Evolutionary conservation across 1,284 basidiomycete genomes (phyloP).

Genomic region (Ustilago hordei): DNA sequence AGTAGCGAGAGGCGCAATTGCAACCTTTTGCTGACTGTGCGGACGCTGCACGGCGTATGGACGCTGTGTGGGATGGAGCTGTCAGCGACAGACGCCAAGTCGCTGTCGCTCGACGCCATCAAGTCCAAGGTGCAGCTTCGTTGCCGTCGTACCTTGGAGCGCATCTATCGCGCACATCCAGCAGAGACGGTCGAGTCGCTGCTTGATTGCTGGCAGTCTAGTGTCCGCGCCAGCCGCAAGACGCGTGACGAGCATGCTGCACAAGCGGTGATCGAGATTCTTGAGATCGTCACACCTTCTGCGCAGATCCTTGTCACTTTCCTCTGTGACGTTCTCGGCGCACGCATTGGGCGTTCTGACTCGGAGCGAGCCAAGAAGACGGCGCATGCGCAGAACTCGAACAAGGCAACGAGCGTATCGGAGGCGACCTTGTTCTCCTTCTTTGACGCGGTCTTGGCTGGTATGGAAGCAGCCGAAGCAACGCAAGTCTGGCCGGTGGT

Average conservation of each 20-base stretch:
- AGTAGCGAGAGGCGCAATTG: constrained; percentile 11
- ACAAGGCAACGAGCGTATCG: constrained; percentile 12
- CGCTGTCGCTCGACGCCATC: constrained; percentile 46
- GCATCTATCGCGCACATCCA: constrained; percentile 83
- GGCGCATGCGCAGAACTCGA: background rate
- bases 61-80: constrained; percentile 19
- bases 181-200: constrained; percentile 84
- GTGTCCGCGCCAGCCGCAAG: constrained; percentile 15
- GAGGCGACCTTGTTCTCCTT: constrained; percentile 78
- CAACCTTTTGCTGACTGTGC: constrained; percentile 37
- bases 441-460: constrained; percentile 85
- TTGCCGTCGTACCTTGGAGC: constrained; percentile 74
- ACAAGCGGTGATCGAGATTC: constrained; percentile 77
- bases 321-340: constrained; percentile 77
- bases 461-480: constrained; percentile 87
- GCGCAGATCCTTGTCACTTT: constrained; percentile 90
- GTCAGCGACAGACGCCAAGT: constrained; percentile 33
- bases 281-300: constrained; percentile 84
- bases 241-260: constrained; percentile 5
- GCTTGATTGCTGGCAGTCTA: constrained; percentile 79
- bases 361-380: constrained; percentile 63
- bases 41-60: constrained; percentile 57
- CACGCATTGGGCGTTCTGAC: constrained; percentile 71
- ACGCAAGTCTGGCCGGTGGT: constrained; percentile 85
- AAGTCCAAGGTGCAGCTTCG: constrained; percentile 34